phyloP scores from a whole-genome alignment of 306 rosid genomes.

The Trifolium subterraneum region DNA sequence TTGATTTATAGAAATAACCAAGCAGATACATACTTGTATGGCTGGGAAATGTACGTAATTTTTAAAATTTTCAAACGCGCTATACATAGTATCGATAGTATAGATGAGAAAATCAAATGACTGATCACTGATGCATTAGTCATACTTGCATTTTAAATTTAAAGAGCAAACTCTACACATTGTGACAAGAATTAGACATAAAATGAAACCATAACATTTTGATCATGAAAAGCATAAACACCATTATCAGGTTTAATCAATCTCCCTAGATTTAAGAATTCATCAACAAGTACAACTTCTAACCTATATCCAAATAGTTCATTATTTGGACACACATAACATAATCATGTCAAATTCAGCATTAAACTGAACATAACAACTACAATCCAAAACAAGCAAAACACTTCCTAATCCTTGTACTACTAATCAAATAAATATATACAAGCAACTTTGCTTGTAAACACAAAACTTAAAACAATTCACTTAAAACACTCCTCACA shows the following conservation, averaged over 20 bases:
- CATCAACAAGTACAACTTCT: conserved; percentile 38
- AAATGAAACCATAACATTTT: conserved; percentile 39
- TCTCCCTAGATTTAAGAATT: conserved; percentile 48
- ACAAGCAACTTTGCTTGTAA: conserved; percentile 58
- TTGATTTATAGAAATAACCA: neutral
- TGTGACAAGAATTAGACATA: neutral
- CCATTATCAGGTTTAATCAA: conserved; percentile 35
- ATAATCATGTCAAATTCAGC: conserved; percentile 69
- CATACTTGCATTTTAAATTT: too few relatives aligned
- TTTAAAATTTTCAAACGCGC: neutral
- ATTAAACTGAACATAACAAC: conserved; percentile 69
- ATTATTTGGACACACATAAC: conserved; percentile 41
- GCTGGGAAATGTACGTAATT: too few relatives aligned
- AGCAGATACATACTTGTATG: too few relatives aligned
- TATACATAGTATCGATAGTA: neutral
- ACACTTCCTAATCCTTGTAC: conserved; percentile 47
- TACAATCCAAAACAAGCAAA: conserved; percentile 58
- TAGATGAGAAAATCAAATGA: neutral
- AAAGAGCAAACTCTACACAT: neutral
- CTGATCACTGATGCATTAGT: neutral
- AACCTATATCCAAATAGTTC: conserved; percentile 36
- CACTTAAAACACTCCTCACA: conserved; percentile 39
- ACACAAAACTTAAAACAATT: conserved; percentile 45
- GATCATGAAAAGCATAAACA: conserved; percentile 42
- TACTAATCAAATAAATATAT: conserved; percentile 54